Evolutionary conservation across 139 green algal species (phyloP).

Genomic region (Edaphochlamys debaryana): DNA sequence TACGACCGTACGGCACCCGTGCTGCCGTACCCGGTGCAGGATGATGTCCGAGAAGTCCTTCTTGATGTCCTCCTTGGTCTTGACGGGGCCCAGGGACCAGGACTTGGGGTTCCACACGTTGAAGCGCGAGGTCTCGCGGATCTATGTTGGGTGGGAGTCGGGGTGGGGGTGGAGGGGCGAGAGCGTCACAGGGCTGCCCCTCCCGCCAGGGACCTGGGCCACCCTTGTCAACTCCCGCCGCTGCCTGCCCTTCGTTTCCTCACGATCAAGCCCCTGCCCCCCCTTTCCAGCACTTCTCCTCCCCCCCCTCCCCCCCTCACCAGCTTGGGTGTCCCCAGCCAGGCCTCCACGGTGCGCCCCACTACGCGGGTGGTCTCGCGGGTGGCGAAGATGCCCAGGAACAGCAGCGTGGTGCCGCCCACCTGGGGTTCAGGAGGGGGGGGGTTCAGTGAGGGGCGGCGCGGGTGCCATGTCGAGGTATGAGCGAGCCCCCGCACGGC

Average conservation of each 20-base stretch:
- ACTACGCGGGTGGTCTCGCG: constrained; percentile 84
- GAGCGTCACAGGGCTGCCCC: too few species aligned
- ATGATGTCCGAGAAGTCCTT: constrained; percentile 93
- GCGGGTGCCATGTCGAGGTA: too few species aligned
- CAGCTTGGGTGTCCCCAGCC: constrained; percentile 88
- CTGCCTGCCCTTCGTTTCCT: too few species aligned
- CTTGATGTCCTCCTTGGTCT: constrained; percentile 63
- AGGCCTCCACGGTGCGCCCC: constrained; percentile 78
- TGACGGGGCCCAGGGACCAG: constrained; percentile 31
- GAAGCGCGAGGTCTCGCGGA: constrained; percentile 78
- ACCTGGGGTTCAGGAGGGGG: not conserved
- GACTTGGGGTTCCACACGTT: constrained; percentile 51
- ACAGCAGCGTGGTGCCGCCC: constrained; percentile 80
- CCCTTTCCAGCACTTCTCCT: too few species aligned
- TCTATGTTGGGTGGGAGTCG: constrained; percentile 34
- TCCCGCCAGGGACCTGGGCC: too few species aligned
- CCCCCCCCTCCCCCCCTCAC: constrained; percentile 48
- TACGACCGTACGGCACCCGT: not conserved
- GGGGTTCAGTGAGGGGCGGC: too few species aligned
- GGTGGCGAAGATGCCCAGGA: constrained; percentile 87
- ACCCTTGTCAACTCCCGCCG: too few species aligned
- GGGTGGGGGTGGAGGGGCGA: not conserved
- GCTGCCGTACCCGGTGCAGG: constrained; percentile 54
- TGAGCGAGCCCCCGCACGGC: too few species aligned
- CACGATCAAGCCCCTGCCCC: too few species aligned